A percentile compares a stretch with the other conserved stretches of the same genome.
phyloP scores from a whole-genome alignment of 192 early-diverging fungal genomes.

The Backusella liffmaniae region DNA sequence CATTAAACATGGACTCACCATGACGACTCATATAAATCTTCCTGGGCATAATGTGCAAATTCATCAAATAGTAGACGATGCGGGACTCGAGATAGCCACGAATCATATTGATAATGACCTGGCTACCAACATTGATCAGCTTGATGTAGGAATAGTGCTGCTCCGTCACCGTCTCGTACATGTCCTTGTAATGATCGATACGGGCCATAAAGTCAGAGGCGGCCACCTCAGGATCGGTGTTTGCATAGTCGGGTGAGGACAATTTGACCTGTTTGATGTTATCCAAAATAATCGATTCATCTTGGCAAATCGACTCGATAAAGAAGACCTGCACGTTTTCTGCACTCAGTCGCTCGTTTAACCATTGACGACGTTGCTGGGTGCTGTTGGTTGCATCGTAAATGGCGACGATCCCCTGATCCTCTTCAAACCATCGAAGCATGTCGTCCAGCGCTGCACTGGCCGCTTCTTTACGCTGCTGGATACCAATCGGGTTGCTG shows the following conservation, averaged over 20 bases:
- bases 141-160: slow-evolving; percentile 83
- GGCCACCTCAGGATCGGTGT: slow-evolving; percentile 83
- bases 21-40: slow-evolving; percentile 91
- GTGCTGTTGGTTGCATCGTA: slow-evolving; percentile 99
- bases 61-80: slow-evolving; percentile 99
- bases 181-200: slow-evolving; percentile 89
- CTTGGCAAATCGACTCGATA: slow-evolving; percentile 94
- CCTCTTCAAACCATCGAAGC: slow-evolving; percentile 86
- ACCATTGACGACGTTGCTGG: slow-evolving; percentile 67
- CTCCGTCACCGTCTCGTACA: slow-evolving; percentile 88
- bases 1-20: slow-evolving; percentile 94
- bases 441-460: slow-evolving; percentile 85
- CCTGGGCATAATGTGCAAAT: slow-evolving; percentile 93
- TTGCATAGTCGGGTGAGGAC: slow-evolving; percentile 90
- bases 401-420: slow-evolving; percentile 81
- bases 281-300: slow-evolving; percentile 78
- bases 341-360: slow-evolving; percentile 66
- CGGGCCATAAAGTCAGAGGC: slow-evolving; percentile 88
- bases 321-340: slow-evolving; percentile 91
- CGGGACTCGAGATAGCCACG: slow-evolving; percentile 94
- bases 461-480: slow-evolving; percentile 79
- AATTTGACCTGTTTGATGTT: slow-evolving; percentile 98
- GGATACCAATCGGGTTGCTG: slow-evolving; percentile 64
- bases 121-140: slow-evolving; percentile 89
- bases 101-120: slow-evolving; percentile 93